Base-by-base conservation (phyloP, 176 grass and related monocot species). In the Calamus simplicifolius region DNA sequence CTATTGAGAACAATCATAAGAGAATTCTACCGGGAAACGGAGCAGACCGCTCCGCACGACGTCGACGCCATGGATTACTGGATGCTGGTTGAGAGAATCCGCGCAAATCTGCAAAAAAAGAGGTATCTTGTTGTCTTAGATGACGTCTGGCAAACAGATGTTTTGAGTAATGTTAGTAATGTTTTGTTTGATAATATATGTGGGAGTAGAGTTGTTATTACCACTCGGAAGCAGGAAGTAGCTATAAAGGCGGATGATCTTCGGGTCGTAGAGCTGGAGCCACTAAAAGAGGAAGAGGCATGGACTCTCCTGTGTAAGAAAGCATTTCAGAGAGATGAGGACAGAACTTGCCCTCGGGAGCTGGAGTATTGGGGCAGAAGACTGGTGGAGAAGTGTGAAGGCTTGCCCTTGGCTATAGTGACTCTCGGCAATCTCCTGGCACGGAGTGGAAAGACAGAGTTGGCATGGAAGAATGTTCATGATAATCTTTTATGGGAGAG, bases 121-220 rank as follows among this genome's bases (percentile, higher is more conserved):
- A 93, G 74, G 67, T 93, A 74, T 35, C 62, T 93, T 16, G 81
- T 93, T 27, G 71, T 92, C 7, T 53, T 92, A 18, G 83, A 87
- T 66, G 89, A 93, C 75, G 76, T 93, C 0, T 93, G 84, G 89
- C 52, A 88, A 13, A 65, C 79, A 69, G 28, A 75, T 4, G 73
- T 50, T 26, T 93, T 77, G 56, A 59, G 28, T 6, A 49, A 93
- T 19, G 75, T 84, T 16, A 19, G 1, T 31, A 69, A 84, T 49
- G 80, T 58, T 53, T 56, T 87, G 2, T 23, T 73, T 27, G 76
- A 84, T 69, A 73, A 75, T 52, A 0, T 19, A 6, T 49, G 35
- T 6, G 31, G 12, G 5, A 87, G 58, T 51, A n/a, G 80, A 3
- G 76, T 93, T 0, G 27, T 93, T 0, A 84, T 93, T 31, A 93